A percentile compares a stretch with the other conserved stretches of the same genome.
Conservation (phyloP, 768 basidiomycete species). For the Butyriboletus loyo region DNA sequence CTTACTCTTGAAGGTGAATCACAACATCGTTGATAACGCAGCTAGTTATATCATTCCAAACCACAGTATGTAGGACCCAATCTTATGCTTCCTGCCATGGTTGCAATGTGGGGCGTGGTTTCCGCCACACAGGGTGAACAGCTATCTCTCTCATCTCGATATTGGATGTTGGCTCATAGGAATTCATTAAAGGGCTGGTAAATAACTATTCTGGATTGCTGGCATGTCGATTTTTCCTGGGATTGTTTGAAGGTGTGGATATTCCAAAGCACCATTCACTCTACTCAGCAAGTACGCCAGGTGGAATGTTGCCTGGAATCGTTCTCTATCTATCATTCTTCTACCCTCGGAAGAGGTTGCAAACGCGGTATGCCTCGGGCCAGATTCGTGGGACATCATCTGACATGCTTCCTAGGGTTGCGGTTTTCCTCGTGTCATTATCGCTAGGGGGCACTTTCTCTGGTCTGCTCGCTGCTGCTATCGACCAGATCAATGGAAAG, state of each 20-base stretch:
- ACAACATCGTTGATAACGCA: background rate
- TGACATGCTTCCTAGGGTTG: constrained; percentile 30
- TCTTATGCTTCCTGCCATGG: constrained; percentile 57
- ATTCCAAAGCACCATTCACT: background rate
- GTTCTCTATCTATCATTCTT: constrained; percentile 56
- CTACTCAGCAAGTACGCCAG: constrained; percentile 27
- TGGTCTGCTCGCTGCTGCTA: constrained; percentile 60
- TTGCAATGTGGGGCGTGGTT: constrained; percentile 63
- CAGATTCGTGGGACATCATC: background rate
- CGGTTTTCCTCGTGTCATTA: constrained; percentile 39
- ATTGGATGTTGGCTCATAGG: background rate
- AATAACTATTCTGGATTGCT: constrained; percentile 52
- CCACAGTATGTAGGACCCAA: constrained; percentile 46
- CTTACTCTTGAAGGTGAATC: constrained; percentile 47
- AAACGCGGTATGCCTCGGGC: constrained; percentile 14
- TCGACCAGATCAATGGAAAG: constrained; percentile 54
- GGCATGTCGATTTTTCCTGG: constrained; percentile 46
- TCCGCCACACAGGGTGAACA: constrained; percentile 55
- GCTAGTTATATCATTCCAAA: background rate
- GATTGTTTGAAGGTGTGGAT: constrained; percentile 54
- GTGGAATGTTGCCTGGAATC: constrained; percentile 57
- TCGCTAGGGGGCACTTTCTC: constrained; percentile 61
- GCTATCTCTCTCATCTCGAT: background rate
- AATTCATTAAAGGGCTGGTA: constrained; percentile 37
- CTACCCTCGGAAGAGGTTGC: constrained; percentile 32